Percentiles rank a stretch among this genome's conserved stretches.
These are phyloP conservation scores for Cryptomeria japonica DNA, from an alignment of 75 land plant species.

Conservation along the genomic window DNA sequence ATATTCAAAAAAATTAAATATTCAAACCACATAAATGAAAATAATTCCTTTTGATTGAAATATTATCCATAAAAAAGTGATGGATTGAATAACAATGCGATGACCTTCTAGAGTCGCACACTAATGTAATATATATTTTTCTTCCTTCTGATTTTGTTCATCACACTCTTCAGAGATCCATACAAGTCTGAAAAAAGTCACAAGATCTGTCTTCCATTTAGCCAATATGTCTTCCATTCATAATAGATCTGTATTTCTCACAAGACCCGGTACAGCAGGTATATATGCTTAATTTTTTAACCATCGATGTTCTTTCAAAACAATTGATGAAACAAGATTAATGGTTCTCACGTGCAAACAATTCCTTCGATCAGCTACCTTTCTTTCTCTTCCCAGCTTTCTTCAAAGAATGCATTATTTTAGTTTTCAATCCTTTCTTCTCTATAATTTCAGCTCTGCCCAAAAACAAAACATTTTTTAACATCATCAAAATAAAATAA, in stretches of 20 bases:
- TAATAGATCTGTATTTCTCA: background rate
- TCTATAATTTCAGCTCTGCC: conserved; percentile 71
- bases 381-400: conserved; percentile 71
- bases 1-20: too few species aligned
- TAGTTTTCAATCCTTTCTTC: conserved; percentile 58
- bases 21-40: background rate
- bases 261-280: background rate
- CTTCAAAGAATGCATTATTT: conserved; percentile 64
- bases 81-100: background rate
- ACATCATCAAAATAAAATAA: background rate
- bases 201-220: background rate
- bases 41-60: background rate
- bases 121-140: background rate
- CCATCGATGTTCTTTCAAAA: background rate
- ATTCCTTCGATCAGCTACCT: conserved; percentile 40
- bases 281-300: background rate
- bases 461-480: background rate
- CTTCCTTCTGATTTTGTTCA: background rate
- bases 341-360: background rate
- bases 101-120: background rate
- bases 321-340: background rate
- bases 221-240: background rate
- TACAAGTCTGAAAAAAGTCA: background rate
- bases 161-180: background rate
- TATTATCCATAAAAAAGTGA: background rate